Conservation (phyloP, 2,329 filamentous ascomycete species). For the Ascochyta viciae-villosae region DNA sequence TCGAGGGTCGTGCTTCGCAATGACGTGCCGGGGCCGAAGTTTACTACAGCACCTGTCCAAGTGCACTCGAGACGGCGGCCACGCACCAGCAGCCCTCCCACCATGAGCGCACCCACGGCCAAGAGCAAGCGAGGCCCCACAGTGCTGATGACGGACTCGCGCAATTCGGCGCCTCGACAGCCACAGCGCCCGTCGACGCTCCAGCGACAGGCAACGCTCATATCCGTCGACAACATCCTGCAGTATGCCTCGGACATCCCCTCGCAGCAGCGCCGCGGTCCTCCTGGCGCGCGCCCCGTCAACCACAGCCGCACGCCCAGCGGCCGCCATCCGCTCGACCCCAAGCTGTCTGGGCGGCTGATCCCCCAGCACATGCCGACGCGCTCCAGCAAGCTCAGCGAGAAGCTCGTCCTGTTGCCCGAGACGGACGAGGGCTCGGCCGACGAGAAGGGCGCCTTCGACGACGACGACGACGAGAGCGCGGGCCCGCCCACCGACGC, state of each 20-base stretch:
- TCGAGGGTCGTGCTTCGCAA: conserved; percentile 4
- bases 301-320: conserved; percentile 58
- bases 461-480: conserved; percentile 61
- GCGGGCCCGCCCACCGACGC: conserved; percentile 71
- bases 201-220: conserved; percentile 60
- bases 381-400: conserved; percentile 90
- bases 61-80: not conserved
- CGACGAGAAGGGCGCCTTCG: conserved; percentile 62
- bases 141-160: conserved; percentile 62
- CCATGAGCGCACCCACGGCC: conserved; percentile 43
- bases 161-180: conserved; percentile 53
- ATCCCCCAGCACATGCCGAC: conserved; percentile 73
- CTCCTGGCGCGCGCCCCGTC: conserved; percentile 62
- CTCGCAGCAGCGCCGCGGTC: conserved; percentile 84
- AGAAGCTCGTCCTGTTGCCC: conserved; percentile 94
- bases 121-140: conserved; percentile 50
- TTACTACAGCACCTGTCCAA: not conserved
- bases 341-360: conserved; percentile 63
- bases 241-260: conserved; percentile 95
- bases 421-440: conserved; percentile 69
- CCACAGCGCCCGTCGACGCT: conserved; percentile 27
- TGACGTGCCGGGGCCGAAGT: conserved; percentile 19
- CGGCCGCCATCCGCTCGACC: conserved; percentile 60
- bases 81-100: conserved; percentile 13
- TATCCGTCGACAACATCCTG: conserved; percentile 91